phyloP scores from a whole-genome alignment of 208 protist species.

The Acanthamoeba castellanii region DNA sequence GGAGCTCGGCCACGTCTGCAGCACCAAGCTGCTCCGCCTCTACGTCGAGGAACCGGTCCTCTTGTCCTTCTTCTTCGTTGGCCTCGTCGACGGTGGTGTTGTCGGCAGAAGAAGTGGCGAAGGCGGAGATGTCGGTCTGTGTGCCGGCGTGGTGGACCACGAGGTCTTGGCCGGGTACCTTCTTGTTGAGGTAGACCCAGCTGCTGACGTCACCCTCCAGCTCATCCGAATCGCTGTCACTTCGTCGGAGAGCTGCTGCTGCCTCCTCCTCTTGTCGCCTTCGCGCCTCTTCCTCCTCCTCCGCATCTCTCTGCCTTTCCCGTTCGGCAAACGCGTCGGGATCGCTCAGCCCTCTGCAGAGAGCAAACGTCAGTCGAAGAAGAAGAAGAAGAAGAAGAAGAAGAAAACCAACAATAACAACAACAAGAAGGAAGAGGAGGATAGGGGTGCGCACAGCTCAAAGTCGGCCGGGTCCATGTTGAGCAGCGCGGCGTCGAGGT shows the following conservation, averaged over 20 bases:
- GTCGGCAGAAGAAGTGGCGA: background rate
- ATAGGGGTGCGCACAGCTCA: background rate
- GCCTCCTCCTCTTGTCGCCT: background rate
- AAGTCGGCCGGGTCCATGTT: background rate
- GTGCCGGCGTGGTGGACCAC: background rate
- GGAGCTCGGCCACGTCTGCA: background rate
- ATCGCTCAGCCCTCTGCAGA: background rate
- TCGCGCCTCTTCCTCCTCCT: background rate
- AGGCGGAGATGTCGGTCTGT: background rate
- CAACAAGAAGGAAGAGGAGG: background rate
- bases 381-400: no score
- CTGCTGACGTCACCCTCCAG: background rate
- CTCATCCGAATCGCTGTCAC: no score
- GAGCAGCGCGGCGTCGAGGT: background rate
- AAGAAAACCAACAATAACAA: background rate
- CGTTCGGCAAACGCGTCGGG: background rate
- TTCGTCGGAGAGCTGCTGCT: no score
- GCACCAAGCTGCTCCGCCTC: background rate
- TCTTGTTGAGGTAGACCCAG: background rate
- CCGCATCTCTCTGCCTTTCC: background rate
- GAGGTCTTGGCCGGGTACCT: no score
- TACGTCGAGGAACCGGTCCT: background rate
- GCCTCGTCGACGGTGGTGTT: no score
- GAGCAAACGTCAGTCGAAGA: no score
- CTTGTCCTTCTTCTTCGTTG: background rate